These are phyloP conservation scores for Mortierella sp. DNA, from an alignment of 371 early-diverging fungal species.

Conservation along the genomic window DNA sequence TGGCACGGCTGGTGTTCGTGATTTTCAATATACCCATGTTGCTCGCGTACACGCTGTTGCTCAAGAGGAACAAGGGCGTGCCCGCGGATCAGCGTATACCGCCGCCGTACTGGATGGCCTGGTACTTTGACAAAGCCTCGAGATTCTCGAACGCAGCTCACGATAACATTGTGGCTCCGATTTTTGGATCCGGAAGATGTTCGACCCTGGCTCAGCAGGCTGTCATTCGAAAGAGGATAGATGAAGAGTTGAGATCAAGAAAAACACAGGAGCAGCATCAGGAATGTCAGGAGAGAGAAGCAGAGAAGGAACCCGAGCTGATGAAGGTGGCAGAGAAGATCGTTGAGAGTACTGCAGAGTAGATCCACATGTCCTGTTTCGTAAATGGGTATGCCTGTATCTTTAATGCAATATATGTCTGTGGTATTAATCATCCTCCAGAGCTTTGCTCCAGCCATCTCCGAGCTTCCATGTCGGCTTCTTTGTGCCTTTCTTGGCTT, in stretches of 20 bases:
- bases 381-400: slow-evolving; percentile 13
- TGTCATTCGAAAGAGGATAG: slow-evolving; percentile 12
- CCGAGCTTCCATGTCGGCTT: slow-evolving; percentile 40
- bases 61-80: slow-evolving; percentile 16
- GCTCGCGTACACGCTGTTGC: slow-evolving; percentile 10
- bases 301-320: background rate
- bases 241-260: slow-evolving; percentile 1
- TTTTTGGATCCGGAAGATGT: slow-evolving; percentile 40
- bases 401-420: slow-evolving; percentile 2
- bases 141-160: slow-evolving; percentile 13
- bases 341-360: slow-evolving; percentile 34
- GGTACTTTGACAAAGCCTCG: slow-evolving; percentile 19
- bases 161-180: slow-evolving; percentile 21
- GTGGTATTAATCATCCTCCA: slow-evolving; percentile 33
- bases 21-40: slow-evolving; percentile 16
- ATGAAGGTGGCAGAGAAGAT: slow-evolving; percentile 22
- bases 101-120: slow-evolving; percentile 25
- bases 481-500: background rate
- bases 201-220: slow-evolving; percentile 15
- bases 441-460: slow-evolving; percentile 48
- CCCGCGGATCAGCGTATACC: background rate
- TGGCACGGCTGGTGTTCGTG: slow-evolving; percentile 14
- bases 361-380: background rate
- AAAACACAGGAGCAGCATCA: slow-evolving; percentile 12
- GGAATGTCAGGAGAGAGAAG: slow-evolving; percentile 12